Conservation (phyloP, 139 green algal species). For the Desmodesmus armatus region DNA sequence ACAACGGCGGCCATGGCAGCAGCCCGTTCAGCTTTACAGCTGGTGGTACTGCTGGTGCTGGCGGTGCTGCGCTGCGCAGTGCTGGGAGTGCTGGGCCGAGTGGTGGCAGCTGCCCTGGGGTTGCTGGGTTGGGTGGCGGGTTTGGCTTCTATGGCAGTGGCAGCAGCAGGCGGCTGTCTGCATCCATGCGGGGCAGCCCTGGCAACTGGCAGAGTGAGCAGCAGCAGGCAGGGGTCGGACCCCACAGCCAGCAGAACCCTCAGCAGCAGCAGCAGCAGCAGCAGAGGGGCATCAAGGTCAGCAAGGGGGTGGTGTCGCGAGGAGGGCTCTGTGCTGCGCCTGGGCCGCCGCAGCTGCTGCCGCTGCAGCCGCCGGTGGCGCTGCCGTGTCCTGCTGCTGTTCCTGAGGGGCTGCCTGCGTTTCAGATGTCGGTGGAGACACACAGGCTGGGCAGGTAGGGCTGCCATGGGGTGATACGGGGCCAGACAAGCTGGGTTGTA, state of each 20-base stretch:
- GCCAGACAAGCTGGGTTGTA: no score
- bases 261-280: constrained; percentile 22
- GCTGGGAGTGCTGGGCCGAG: background rate
- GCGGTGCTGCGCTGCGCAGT: background rate
- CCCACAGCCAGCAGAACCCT: background rate
- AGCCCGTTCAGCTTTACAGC: background rate
- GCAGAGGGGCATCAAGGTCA: background rate
- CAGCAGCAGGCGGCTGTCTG: background rate
- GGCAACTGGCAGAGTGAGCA: background rate
- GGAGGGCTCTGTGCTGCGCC: background rate
- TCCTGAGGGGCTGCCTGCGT: no score
- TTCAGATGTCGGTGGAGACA: background rate
- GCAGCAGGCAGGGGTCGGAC: background rate
- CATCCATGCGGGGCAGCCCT: background rate
- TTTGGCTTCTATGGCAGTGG: background rate
- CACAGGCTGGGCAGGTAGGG: background rate
- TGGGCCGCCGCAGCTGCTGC: background rate
- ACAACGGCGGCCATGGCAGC: background rate
- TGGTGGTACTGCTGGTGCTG: background rate
- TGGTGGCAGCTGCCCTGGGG: background rate
- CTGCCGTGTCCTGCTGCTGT: background rate
- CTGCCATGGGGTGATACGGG: background rate
- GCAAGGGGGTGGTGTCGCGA: background rate
- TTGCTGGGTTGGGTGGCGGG: background rate
- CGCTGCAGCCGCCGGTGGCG: background rate